Evolutionary conservation across 257 asterid genomes (phyloP).

Genomic region (Oldenlandia corymbosa): DNA sequence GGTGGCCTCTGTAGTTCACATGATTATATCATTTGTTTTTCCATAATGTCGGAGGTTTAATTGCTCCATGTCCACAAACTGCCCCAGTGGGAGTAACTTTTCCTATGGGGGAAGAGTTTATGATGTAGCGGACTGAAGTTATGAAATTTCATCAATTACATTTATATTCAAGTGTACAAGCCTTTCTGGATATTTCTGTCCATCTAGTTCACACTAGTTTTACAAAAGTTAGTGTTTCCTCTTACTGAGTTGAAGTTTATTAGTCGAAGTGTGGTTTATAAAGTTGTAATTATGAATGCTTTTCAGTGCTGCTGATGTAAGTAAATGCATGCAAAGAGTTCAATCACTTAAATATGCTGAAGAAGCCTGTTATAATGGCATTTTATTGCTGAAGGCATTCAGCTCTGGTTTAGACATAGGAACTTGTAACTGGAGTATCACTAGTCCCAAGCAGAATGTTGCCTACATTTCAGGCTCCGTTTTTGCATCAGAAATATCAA

Average conservation of each 20-base stretch:
- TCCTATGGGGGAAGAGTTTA: too few species aligned
- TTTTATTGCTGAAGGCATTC: conserved; percentile 53
- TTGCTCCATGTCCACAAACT: too few species aligned
- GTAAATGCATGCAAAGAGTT: conserved; percentile 66
- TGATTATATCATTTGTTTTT: too few species aligned
- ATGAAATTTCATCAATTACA: not conserved
- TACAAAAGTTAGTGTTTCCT: not conserved
- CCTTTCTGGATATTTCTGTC: not conserved
- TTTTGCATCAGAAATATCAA: conserved; percentile 46
- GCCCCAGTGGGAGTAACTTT: too few species aligned
- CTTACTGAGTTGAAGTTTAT: too few species aligned
- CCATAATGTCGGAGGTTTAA: too few species aligned
- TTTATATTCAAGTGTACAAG: not conserved
- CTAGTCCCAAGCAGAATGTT: conserved; percentile 51
- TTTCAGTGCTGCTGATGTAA: conserved; percentile 86
- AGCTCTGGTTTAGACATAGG: conserved; percentile 95
- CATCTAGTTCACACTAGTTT: not conserved
- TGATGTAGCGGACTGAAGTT: too few species aligned
- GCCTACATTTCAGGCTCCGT: conserved; percentile 66
- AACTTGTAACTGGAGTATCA: conserved; percentile 78
- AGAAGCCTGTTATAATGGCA: conserved; percentile 84
- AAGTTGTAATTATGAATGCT: conserved; percentile 21
- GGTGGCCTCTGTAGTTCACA: too few species aligned
- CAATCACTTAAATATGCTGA: conserved; percentile 70
- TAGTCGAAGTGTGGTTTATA: not conserved